Percentiles rank a stretch among this genome's conserved stretches.
Conservation (phyloP, 768 basidiomycete genomes). For the Lentinus brumalis region DNA sequence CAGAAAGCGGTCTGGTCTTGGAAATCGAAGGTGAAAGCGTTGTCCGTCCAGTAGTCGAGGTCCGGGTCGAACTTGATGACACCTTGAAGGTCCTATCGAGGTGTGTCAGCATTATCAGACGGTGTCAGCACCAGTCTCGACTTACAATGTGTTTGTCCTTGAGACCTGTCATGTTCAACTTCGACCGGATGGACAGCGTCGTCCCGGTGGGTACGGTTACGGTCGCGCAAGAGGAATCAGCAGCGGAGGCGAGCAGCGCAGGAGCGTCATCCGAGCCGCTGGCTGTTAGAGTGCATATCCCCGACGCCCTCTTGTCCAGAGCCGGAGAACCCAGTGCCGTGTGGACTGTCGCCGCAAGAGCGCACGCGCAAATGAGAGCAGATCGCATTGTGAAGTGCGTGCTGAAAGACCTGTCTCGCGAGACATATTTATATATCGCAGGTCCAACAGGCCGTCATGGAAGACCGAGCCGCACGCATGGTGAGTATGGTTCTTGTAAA, state of each 20-base stretch:
- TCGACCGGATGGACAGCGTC: constrained; percentile 52
- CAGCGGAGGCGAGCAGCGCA: constrained; percentile 45
- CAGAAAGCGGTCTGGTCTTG: constrained; percentile 58
- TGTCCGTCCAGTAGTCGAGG: constrained; percentile 58
- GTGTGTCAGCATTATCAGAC: neutral
- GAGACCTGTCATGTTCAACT: constrained; percentile 56
- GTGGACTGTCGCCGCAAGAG: neutral
- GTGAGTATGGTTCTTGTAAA: too few species aligned
- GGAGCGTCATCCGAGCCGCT: constrained; percentile 55
- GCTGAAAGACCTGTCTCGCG: too few species aligned
- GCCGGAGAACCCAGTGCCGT: neutral
- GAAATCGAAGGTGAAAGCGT: constrained; percentile 54
- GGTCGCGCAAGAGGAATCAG: constrained; percentile 38
- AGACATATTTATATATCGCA: too few species aligned
- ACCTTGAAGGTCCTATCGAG: constrained; percentile 47
- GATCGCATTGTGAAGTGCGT: neutral
- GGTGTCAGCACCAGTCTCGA: neutral
- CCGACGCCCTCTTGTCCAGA: constrained; percentile 1
- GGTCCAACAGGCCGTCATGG: too few species aligned
- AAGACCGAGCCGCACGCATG: too few species aligned
- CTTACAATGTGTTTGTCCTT: constrained; percentile 51
- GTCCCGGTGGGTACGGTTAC: constrained; percentile 47
- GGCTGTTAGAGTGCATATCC: constrained; percentile 44
- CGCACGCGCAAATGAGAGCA: neutral
- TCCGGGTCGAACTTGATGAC: constrained; percentile 52